A percentile compares a stretch with the other conserved stretches of the same genome.
These are phyloP conservation scores for Lentinula boryana DNA, from an alignment of 768 basidiomycete species.

Conservation along the genomic window DNA sequence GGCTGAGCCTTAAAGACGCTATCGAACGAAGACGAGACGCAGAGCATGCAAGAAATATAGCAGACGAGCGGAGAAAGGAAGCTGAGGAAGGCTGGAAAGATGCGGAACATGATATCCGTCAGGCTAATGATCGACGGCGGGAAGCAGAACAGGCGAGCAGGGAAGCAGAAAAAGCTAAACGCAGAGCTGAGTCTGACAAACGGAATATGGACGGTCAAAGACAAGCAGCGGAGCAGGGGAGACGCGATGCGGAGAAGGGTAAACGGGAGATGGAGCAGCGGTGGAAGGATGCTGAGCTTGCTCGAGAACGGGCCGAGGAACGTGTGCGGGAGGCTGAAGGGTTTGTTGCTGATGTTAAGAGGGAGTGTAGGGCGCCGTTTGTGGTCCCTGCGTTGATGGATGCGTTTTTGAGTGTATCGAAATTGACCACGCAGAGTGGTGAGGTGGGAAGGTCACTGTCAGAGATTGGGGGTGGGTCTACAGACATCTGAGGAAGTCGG, in stretches of 20 bases:
- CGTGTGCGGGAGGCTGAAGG: not conserved
- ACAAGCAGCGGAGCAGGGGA: not conserved
- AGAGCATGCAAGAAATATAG: not conserved
- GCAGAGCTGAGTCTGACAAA: not conserved
- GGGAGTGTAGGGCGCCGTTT: constrained; percentile 4
- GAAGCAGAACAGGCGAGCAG: not conserved
- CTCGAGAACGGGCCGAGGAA: not conserved
- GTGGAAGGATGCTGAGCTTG: not conserved
- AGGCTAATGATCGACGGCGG: not conserved
- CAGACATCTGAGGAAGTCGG: not conserved
- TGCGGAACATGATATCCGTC: not conserved
- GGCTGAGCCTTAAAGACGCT: not conserved
- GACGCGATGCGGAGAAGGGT: not conserved
- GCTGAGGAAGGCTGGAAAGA: not conserved
- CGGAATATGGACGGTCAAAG: not conserved
- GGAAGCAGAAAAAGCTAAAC: not conserved
- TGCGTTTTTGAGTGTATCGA: not conserved
- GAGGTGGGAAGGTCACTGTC: not conserved
- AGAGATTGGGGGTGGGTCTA: not conserved
- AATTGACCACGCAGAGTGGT: not conserved
- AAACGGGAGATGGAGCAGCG: not conserved
- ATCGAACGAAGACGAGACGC: not conserved
- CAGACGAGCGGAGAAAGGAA: not conserved
- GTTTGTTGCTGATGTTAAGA: not conserved
- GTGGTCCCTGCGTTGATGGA: constrained; percentile 5